Conservation (phyloP, 768 basidiomycete species). For the Floccularia luteovirens region DNA sequence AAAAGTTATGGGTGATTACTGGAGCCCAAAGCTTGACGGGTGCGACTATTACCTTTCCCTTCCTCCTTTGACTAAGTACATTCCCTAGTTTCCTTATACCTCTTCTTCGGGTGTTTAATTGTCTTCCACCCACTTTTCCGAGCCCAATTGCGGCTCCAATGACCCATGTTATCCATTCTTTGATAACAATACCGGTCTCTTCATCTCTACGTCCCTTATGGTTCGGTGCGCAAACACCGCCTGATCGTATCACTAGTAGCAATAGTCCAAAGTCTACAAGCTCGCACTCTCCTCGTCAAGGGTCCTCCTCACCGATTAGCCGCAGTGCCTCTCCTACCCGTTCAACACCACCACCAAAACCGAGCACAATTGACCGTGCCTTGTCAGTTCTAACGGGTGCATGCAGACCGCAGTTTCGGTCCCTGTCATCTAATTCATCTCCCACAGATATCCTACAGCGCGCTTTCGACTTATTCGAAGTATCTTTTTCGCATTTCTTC, state of each 20-base stretch:
- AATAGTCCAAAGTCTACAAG: conserved; percentile 29
- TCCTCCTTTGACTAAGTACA: neutral
- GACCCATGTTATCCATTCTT: conserved; percentile 73
- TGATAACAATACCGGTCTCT: conserved; percentile 72
- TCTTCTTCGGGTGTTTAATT: conserved; percentile 61
- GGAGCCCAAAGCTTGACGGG: conserved; percentile 70
- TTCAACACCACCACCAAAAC: conserved; percentile 23
- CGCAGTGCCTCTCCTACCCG: conserved; percentile 31
- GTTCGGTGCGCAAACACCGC: conserved; percentile 40
- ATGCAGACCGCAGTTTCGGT: conserved; percentile 42
- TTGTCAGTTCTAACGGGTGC: conserved; percentile 45
- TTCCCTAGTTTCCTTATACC: conserved; percentile 56
- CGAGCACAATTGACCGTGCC: conserved; percentile 50
- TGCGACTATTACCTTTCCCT: conserved; percentile 23
- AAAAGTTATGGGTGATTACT: conserved; percentile 65
- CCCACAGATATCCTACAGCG: conserved; percentile 49
- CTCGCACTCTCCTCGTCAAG: conserved; percentile 20
- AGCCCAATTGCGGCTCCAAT: conserved; percentile 67
- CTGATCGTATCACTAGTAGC: conserved; percentile 23
- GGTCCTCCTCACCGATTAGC: conserved; percentile 23
- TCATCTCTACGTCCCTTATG: conserved; percentile 49
- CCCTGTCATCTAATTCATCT: conserved; percentile 32
- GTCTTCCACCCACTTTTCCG: conserved; percentile 53
- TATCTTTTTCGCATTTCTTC: conserved; percentile 52
- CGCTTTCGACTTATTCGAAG: conserved; percentile 62